A percentile compares a stretch with the other conserved stretches of the same genome.
phyloP scores from a whole-genome alignment of 257 asterid species.

The Solanum verrucosum region DNA sequence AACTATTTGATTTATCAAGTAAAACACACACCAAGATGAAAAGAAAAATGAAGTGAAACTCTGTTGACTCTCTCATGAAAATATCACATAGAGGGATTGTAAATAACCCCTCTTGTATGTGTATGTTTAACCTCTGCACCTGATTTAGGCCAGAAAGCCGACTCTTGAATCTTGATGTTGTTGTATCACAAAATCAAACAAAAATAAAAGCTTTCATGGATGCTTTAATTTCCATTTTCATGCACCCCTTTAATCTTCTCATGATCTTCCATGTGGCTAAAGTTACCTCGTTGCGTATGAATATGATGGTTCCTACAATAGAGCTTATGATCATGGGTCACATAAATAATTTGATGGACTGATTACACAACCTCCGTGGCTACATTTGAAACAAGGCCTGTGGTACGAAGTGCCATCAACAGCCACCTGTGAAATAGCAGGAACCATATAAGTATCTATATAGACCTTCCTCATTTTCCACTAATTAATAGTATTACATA shows the following conservation, averaged over 20 bases:
- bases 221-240: conserved; percentile 13
- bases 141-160: background rate
- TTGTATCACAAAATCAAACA: background rate
- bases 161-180: background rate
- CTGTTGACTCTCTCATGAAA: background rate
- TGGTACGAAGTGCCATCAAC: conserved; percentile 71
- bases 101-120: background rate
- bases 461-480: background rate
- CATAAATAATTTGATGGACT: conserved; percentile 57
- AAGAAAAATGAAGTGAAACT: background rate
- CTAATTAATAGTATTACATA: background rate
- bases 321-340: conserved; percentile 60
- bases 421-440: conserved; percentile 35
- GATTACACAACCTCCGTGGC: conserved; percentile 67
- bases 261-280: conserved; percentile 53
- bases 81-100: background rate
- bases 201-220: background rate
- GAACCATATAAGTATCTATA: background rate
- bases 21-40: background rate
- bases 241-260: conserved; percentile 19
- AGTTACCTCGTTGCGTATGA: conserved; percentile 71
- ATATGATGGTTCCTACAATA: conserved; percentile 77
- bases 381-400: conserved; percentile 61
- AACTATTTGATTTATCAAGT: background rate
- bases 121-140: background rate